A percentile compares a stretch with the other conserved stretches of the same genome.
phyloP scores from a whole-genome alignment of 2,329 filamentous ascomycete genomes.

The Septoria linicola region DNA sequence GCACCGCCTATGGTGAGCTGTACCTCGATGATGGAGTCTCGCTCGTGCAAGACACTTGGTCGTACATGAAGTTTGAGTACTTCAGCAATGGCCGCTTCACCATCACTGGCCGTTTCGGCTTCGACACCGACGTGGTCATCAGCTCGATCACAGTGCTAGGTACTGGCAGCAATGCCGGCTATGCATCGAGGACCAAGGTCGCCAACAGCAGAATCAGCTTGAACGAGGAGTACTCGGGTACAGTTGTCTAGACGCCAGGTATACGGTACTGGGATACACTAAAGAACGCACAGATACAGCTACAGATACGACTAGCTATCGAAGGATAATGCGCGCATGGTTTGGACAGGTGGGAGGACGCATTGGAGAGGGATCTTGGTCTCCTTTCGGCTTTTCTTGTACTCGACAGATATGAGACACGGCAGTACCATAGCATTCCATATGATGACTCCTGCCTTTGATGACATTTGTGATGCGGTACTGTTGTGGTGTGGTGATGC shows the following conservation, averaged over 20 bases:
- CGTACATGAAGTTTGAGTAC: slow-evolving; percentile 61
- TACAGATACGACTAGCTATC: too few relatives aligned
- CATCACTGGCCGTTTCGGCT: slow-evolving; percentile 36
- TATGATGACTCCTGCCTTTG: too few relatives aligned
- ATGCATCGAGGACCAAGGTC: slow-evolving; percentile 3
- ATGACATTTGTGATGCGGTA: too few relatives aligned
- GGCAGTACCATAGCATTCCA: too few relatives aligned
- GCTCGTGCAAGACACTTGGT: slow-evolving; percentile 57
- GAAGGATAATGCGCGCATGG: too few relatives aligned
- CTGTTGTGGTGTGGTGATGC: too few relatives aligned
- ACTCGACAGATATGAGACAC: too few relatives aligned
- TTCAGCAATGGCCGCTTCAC: slow-evolving; percentile 17
- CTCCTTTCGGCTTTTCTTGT: too few relatives aligned
- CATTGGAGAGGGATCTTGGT: too few relatives aligned
- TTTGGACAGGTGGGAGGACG: too few relatives aligned
- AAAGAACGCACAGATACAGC: too few relatives aligned
- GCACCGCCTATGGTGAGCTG: slow-evolving; percentile 64
- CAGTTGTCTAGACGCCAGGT: slow-evolving; percentile 4
- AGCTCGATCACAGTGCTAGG: slow-evolving; percentile 55
- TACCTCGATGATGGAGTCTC: slow-evolving; percentile 78
- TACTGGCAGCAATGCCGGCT: background rate
- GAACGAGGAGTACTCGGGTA: slow-evolving; percentile 4
- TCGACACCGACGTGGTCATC: slow-evolving; percentile 47
- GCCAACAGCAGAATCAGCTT: slow-evolving; percentile 5
- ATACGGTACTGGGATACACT: too few relatives aligned